Evolutionary conservation across 2,329 filamentous ascomycete species (phyloP).

Genomic region (Alternaria tenuissima): DNA sequence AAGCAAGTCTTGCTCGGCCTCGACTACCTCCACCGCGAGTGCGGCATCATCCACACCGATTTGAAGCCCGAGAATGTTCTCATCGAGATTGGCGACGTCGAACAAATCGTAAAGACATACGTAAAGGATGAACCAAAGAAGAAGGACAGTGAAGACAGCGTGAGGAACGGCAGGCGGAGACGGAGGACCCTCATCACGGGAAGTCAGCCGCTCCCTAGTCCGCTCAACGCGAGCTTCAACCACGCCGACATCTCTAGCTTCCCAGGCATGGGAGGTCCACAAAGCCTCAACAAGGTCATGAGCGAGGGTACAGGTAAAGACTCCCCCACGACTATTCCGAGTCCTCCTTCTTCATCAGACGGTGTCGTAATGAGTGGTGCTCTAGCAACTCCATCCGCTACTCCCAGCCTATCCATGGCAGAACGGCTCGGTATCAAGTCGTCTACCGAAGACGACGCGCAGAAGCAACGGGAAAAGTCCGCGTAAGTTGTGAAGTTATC

Average conservation of each 20-base stretch:
- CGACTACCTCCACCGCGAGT: constrained; percentile 96
- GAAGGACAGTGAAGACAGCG: constrained; percentile 83
- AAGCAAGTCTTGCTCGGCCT: constrained; percentile 96
- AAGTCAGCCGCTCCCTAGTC: constrained; percentile 93
- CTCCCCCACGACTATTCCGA: constrained; percentile 53
- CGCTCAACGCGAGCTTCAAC: constrained; percentile 90
- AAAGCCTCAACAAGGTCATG: constrained; percentile 85
- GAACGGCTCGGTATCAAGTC: constrained; percentile 64
- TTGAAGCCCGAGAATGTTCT: constrained; percentile 97
- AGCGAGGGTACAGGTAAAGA: constrained; percentile 72
- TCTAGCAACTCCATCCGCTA: constrained; percentile 58
- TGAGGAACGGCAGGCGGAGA: constrained; percentile 88
- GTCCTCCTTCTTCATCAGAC: constrained; percentile 51
- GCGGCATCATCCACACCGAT: constrained; percentile 98
- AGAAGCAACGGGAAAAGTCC: constrained; percentile 89
- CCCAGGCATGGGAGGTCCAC: constrained; percentile 60
- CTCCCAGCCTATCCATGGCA: constrained; percentile 64
- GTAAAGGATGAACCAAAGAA: constrained; percentile 78
- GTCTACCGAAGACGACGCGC: constrained; percentile 62
- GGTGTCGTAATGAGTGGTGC: constrained; percentile 64
- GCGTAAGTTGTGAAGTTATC: constrained; percentile 68
- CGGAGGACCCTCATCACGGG: constrained; percentile 94
- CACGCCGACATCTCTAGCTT: constrained; percentile 73
- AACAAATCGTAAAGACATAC: constrained; percentile 96
- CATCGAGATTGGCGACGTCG: constrained; percentile 98